phyloP scores from a whole-genome alignment of 2,329 filamentous ascomycete genomes.

The Zymoseptoria passerinii region DNA sequence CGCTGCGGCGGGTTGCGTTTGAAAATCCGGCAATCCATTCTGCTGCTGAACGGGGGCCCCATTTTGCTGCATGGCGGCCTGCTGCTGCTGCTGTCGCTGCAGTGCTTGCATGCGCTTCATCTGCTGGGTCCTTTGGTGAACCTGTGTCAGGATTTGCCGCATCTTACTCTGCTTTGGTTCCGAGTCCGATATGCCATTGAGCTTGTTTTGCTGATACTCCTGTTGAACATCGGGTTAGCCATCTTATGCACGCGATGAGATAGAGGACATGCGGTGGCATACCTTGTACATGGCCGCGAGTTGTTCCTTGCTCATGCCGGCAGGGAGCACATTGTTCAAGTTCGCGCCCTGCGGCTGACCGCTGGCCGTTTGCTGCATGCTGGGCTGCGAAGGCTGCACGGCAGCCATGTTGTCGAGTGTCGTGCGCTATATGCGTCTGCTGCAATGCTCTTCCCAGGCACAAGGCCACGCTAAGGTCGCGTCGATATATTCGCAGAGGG shows the following conservation, averaged over 20 bases:
- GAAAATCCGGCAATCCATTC: conserved; percentile 40
- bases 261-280: conserved; percentile 27
- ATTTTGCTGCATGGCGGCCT: conserved; percentile 43
- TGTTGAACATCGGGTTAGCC: conserved; percentile 31
- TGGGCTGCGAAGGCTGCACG: conserved; percentile 22
- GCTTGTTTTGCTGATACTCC: conserved; percentile 87
- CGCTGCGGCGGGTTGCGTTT: conserved; percentile 14
- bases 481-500: conserved; percentile 7
- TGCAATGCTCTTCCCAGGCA: conserved; percentile 8
- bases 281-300: conserved; percentile 67
- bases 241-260: background rate
- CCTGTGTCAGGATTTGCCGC: conserved; percentile 62
- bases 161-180: conserved; percentile 85
- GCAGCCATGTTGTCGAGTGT: conserved; percentile 20
- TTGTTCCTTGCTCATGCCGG: conserved; percentile 64
- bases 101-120: conserved; percentile 43
- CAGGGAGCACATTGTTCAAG: conserved; percentile 20
- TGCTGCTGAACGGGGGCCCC: conserved; percentile 29
- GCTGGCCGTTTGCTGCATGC: conserved; percentile 16
- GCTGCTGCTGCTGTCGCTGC: conserved; percentile 36
- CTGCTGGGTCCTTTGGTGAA: conserved; percentile 46
- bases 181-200: conserved; percentile 66
- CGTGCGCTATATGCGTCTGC: conserved; percentile 5
- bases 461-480: conserved; percentile 12
- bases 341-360: conserved; percentile 7